Conservation (phyloP, 2,329 filamentous ascomycete species). For the Akanthomyces dipterigenus region DNA sequence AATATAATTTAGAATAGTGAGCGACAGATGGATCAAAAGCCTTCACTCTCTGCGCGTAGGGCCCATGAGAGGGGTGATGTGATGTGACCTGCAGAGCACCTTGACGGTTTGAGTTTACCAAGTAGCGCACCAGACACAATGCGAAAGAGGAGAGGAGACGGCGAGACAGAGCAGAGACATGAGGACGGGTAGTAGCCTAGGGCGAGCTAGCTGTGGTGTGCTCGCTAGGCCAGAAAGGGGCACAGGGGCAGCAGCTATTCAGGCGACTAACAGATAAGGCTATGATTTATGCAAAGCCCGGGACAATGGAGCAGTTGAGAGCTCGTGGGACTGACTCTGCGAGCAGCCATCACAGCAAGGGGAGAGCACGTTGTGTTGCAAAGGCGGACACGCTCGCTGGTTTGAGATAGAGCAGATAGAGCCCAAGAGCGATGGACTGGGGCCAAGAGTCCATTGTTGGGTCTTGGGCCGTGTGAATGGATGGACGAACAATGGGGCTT, state of each 20-base stretch:
- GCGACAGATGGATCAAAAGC: neutral
- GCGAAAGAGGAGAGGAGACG: neutral
- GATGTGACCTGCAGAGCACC: constrained; percentile 5
- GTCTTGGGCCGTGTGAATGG: neutral
- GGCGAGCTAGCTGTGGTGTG: neutral
- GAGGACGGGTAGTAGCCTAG: neutral
- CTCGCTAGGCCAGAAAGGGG: neutral
- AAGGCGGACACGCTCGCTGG: neutral
- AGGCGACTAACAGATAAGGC: neutral
- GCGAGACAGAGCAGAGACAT: neutral
- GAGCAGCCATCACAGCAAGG: neutral
- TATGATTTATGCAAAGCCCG: neutral
- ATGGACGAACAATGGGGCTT: neutral
- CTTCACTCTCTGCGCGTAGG: neutral
- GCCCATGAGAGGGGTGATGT: neutral
- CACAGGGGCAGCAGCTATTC: neutral
- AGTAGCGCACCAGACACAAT: neutral
- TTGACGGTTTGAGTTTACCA: neutral
- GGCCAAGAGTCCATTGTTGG: neutral
- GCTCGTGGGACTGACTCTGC: neutral
- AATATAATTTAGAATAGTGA: neutral
- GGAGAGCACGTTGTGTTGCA: neutral
- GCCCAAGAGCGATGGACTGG: neutral
- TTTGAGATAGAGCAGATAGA: neutral
- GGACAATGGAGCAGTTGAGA: neutral